Evolutionary conservation across 805 yeast species (phyloP).

Genomic region (Sporopachydermia lactativora): DNA sequence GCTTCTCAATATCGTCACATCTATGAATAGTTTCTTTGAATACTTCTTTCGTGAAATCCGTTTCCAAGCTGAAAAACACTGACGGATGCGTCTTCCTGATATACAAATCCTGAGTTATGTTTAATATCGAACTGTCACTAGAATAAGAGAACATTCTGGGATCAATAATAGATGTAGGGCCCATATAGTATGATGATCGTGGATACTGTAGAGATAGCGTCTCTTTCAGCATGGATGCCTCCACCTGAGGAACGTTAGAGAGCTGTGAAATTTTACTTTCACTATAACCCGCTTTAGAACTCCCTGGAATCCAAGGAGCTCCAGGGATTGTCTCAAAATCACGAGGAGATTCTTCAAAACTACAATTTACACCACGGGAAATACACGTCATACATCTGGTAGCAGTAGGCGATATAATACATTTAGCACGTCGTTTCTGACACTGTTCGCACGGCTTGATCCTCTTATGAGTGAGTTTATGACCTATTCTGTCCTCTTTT

Average conservation of each 20-base stretch:
- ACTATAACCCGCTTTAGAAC: not conserved
- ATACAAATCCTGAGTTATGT: not conserved
- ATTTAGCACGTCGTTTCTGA: not conserved
- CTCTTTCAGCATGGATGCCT: constrained; percentile 33
- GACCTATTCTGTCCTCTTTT: too few relatives aligned
- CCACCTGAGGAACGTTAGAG: not conserved
- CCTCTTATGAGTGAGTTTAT: not conserved
- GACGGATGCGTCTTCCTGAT: not conserved
- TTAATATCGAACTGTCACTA: not conserved
- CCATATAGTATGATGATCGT: constrained; percentile 41
- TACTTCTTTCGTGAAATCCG: not conserved
- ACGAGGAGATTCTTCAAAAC: not conserved
- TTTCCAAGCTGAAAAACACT: not conserved
- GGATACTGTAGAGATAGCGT: constrained; percentile 45
- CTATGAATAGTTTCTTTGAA: not conserved
- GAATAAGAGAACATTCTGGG: constrained; percentile 10
- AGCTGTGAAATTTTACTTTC: not conserved
- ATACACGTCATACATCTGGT: not conserved
- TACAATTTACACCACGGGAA: not conserved
- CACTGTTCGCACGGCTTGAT: constrained; percentile 1
- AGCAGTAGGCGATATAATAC: not conserved
- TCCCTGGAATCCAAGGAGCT: too few relatives aligned
- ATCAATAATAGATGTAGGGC: constrained; percentile 47
- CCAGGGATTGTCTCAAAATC: too few relatives aligned
- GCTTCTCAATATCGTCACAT: constrained; percentile 1